phyloP scores from a whole-genome alignment of 2,329 filamentous ascomycete species.

The Sarocladiaceae sp. region DNA sequence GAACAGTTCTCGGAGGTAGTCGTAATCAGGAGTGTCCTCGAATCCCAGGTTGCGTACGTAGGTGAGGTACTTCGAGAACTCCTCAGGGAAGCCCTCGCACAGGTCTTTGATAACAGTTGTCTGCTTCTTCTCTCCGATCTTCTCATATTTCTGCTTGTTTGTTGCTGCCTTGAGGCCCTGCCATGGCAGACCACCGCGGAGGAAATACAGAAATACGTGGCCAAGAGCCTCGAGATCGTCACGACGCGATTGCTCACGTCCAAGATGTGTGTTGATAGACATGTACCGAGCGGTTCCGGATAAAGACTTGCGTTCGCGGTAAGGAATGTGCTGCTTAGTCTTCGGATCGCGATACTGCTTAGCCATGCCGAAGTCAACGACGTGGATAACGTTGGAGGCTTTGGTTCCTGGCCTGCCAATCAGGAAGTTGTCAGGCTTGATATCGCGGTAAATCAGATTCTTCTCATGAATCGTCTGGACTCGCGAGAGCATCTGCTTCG shows the following conservation, averaged over 20 bases:
- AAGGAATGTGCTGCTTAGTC: conserved; percentile 98
- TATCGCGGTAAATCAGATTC: conserved; percentile 97
- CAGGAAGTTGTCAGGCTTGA: conserved; percentile 99
- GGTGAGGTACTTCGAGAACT: conserved; percentile 95
- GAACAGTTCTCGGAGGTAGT: conserved; percentile 93
- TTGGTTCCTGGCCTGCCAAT: conserved; percentile 90
- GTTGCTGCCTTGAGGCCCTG: conserved; percentile 68
- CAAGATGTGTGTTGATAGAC: conserved; percentile 99
- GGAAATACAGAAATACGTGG: conserved; percentile 70
- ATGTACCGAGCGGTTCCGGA: conserved; percentile 97
- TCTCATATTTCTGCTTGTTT: conserved; percentile 98
- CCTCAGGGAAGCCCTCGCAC: conserved; percentile 91
- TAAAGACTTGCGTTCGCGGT: conserved; percentile 91
- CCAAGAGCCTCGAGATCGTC: conserved; percentile 89
- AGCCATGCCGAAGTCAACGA: conserved; percentile 98
- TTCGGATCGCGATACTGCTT: conserved; percentile 99
- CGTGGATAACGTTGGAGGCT: conserved; percentile 95
- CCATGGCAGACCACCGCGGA: conserved; percentile 65
- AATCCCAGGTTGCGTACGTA: conserved; percentile 98
- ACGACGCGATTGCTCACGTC: conserved; percentile 89
- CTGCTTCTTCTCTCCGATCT: conserved; percentile 99
- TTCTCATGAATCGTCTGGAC: conserved; percentile 96
- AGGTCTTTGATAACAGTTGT: conserved; percentile 95
- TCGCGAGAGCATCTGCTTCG: conserved; percentile 96
- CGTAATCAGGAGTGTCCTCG: conserved; percentile 97